Conservation (phyloP, 2,329 filamentous ascomycete species). For the Calonectria pseudoreteaudii region DNA sequence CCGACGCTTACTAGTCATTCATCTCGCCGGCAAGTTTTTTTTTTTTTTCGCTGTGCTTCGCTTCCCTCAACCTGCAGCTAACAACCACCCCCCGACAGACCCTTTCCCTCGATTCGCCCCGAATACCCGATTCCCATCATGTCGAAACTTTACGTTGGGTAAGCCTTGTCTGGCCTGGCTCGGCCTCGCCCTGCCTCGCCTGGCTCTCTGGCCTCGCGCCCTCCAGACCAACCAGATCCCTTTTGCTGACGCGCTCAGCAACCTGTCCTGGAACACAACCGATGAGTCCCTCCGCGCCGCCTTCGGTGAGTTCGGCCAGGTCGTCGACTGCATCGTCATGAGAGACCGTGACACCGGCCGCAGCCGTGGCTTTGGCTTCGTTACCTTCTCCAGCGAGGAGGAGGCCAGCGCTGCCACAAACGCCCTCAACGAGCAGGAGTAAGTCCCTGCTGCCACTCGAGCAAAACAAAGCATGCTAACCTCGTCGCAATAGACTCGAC, state of each 20-base stretch:
- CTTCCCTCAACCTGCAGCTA: background rate
- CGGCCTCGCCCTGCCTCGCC: background rate
- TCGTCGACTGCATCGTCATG: constrained; percentile 13
- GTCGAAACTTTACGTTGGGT: background rate
- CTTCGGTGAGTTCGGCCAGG: background rate
- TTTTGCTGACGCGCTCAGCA: background rate
- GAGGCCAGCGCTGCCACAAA: background rate
- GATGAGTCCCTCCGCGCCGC: background rate
- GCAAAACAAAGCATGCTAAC: background rate
- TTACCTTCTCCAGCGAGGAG: background rate
- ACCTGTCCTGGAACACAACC: background rate
- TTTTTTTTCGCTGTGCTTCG: background rate
- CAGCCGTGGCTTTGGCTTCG: constrained; percentile 26
- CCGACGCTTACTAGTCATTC: background rate
- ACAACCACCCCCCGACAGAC: background rate
- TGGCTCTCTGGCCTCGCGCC: background rate
- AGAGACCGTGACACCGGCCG: constrained; percentile 22
- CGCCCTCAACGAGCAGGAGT: background rate
- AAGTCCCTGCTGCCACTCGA: background rate
- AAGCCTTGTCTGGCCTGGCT: background rate
- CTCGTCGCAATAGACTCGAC: background rate
- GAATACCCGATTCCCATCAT: background rate
- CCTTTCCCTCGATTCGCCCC: background rate
- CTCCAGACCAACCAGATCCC: background rate
- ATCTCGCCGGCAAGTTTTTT: background rate